Base-by-base conservation (phyloP, 2,329 filamentous ascomycete species). In the Basipetospora chlamydospora region DNA sequence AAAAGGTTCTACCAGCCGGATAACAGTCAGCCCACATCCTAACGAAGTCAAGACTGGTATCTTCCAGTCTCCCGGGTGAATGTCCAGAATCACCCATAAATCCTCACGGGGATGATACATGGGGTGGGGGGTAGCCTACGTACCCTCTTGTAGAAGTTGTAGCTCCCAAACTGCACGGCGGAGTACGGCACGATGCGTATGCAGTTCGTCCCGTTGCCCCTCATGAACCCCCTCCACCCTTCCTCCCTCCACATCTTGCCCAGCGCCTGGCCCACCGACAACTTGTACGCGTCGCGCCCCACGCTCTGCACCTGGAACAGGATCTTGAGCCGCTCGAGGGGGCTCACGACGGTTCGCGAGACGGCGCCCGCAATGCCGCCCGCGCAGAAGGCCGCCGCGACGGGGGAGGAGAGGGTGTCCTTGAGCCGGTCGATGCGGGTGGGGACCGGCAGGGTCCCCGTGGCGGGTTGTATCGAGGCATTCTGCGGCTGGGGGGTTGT, bases 171-270 rank as follows among this genome's bases (percentile, higher is more conserved):
- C 53, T 98, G 90, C 28, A 96, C 90, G 9, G 90, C 90, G 34
- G 88, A 96, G 58, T 98, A 98, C 4, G 90, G 90, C 36, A 98
- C 85, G 46, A 98, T 98, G 43, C 90, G 83, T 49, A 98, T 84
- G 66, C 90, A 98, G 58, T 98, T 98, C 42, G 87, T 95, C 44
- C 90, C 90, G 55, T 98, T 98, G 36, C 90, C 90, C 46, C 86
- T 77, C 87, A 98, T 93, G 59, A 96, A 93, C 0, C 90, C 90
- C 56, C 77, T 77, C 85, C 87, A 96, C 38, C 90, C 90, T 59
- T 98, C 90, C 55, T 98, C 90, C 48, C 68, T 77, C 78, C 88
- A 94, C 80, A 98, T 98, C 60, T 98, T 98, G 28, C 64, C 71
- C 44, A 98, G 65, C 4, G 85, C 90, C 59, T 92, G 84, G 47